Base-by-base conservation (phyloP, 1,139 yeast species). In the Meyerozyma guilliermondii region DNA sequence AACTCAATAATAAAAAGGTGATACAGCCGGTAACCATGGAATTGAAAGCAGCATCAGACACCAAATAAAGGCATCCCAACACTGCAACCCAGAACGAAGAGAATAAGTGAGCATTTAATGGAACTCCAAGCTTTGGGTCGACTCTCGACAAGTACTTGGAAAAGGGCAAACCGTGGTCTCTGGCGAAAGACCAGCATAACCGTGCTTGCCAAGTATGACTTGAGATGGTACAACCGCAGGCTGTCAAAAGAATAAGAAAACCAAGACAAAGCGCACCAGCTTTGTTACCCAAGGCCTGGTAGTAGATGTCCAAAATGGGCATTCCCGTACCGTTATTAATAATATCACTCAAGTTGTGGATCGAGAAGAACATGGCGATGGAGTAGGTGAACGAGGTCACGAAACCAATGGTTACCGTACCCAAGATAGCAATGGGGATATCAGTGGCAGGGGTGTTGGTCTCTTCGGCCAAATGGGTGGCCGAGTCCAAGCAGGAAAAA, bases 111-210 rank as follows among this genome's bases (percentile, higher is more conserved):
- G 81, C 81, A 48, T 74, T 71, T 39, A 76, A 56, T 33, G 82
- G 83, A 13, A 76, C 70, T 28, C 75, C 76, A 16, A 72, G 60
- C 41, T 58, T 65, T 29, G 68, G 62, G 55, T 75, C 68, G 35
- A 78, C 69, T 51, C 62, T 59, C 9, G 76, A 59, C 77, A 79
- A 74, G 43, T 62, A 63, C 42, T 61, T 63, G 16, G 81, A 70
- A 35, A 69, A 77, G 27, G 77, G 77, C 42, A 78, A 59, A 16
- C 77, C 77, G 41, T 71, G 67, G 63, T 84, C 91, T 61, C 91
- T 78, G 14, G 88, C 73, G 58, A 83, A 85, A 7, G 89, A 81
- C 91, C 91, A 84, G 53, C 86, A 77, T 50, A 83, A 65, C 13
- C 43, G 35, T 4, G 60, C 69, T 54, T 68, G 74, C 74, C 74